Evolutionary conservation across 2,329 filamentous ascomycete species (phyloP).

Genomic region (Davidsoniella virescens): DNA sequence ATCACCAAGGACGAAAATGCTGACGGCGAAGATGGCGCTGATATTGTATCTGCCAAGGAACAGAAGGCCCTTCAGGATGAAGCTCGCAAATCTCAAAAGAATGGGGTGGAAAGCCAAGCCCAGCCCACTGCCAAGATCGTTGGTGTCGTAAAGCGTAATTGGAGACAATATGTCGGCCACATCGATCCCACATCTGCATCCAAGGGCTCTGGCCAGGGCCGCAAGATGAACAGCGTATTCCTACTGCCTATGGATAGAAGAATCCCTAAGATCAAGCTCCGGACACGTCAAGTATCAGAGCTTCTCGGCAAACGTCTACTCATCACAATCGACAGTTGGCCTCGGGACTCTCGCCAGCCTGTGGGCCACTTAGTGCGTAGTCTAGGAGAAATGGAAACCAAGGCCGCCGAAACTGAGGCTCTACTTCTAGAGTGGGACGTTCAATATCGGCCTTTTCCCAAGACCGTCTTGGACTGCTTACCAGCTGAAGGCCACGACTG

Average conservation of each 20-base stretch:
- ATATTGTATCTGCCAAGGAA: slow-evolving; percentile 53
- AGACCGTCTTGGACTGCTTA: slow-evolving; percentile 84
- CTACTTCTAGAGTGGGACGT: slow-evolving; percentile 90
- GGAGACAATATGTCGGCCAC: slow-evolving; percentile 94
- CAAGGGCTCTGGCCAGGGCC: slow-evolving; percentile 54
- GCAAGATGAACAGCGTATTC: slow-evolving; percentile 84
- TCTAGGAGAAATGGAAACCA: slow-evolving; percentile 83
- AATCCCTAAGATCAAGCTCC: slow-evolving; percentile 86
- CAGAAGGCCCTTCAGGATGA: slow-evolving; percentile 78
- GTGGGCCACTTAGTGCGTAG: slow-evolving; percentile 88
- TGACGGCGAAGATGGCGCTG: slow-evolving; percentile 60
- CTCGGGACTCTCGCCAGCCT: slow-evolving; percentile 81
- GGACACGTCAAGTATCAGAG: slow-evolving; percentile 78
- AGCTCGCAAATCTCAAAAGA: slow-evolving; percentile 69
- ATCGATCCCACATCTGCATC: slow-evolving; percentile 76
- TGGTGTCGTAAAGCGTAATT: slow-evolving; percentile 86
- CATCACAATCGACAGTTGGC: slow-evolving; percentile 90
- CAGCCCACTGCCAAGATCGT: slow-evolving; percentile 89
- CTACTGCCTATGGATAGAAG: slow-evolving; percentile 96
- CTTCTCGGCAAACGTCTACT: slow-evolving; percentile 81
- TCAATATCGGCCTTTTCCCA: slow-evolving; percentile 92
- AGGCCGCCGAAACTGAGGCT: slow-evolving; percentile 94
- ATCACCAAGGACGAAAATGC: slow-evolving; percentile 89
- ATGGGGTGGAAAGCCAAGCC: slow-evolving; percentile 56
- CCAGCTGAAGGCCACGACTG: slow-evolving; percentile 85